phyloP scores from a whole-genome alignment of 768 basidiomycete species.

The Tylopilus subfusipes region DNA sequence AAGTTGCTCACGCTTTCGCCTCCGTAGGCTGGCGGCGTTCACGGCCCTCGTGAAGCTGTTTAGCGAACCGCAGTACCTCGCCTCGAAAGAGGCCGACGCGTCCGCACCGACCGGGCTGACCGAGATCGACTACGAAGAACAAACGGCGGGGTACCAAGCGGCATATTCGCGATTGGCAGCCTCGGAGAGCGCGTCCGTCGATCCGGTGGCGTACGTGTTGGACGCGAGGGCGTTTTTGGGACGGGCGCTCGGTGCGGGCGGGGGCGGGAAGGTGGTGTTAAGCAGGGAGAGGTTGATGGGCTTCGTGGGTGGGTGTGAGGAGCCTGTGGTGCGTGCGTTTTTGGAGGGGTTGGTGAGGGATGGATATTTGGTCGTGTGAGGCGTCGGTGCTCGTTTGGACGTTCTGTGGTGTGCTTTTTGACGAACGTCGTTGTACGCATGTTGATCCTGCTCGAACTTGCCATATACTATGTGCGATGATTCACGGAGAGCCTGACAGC shows the following conservation, averaged over 20 bases:
- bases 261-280: slow-evolving; percentile 3
- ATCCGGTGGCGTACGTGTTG: slow-evolving; percentile 59
- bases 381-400: background rate
- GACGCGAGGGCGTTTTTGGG: slow-evolving; percentile 56
- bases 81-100: slow-evolving; percentile 17
- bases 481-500: no score
- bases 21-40: slow-evolving; percentile 63
- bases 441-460: no score
- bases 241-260: slow-evolving; percentile 31
- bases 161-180: slow-evolving; percentile 91
- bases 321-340: slow-evolving; percentile 24
- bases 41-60: slow-evolving; percentile 73
- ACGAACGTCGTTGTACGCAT: no score
- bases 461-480: no score
- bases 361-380: slow-evolving; percentile 23
- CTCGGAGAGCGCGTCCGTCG: slow-evolving; percentile 53
- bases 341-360: slow-evolving; percentile 31
- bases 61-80: slow-evolving; percentile 69
- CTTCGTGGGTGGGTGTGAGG: slow-evolving; percentile 24
- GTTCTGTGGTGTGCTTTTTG: no score
- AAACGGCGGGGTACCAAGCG: slow-evolving; percentile 87
- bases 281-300: slow-evolving; percentile 15
- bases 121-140: slow-evolving; percentile 87
- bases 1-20: background rate
- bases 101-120: slow-evolving; percentile 42